Conservation (phyloP, 805 yeast genomes). For the Candida lessepsii region DNA sequence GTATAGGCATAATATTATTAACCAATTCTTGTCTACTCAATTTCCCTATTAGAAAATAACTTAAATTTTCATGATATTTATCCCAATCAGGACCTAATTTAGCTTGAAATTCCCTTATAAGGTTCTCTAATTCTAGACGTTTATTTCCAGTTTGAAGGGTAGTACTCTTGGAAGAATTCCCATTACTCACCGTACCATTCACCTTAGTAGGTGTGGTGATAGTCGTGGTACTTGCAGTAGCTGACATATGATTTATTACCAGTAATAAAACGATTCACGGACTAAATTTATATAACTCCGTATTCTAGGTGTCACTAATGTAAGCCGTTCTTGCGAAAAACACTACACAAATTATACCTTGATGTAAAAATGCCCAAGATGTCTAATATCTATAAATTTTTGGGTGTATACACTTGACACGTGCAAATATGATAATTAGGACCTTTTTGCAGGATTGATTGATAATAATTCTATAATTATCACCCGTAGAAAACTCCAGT, state of each 20-base stretch:
- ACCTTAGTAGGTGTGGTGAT: conserved; percentile 1
- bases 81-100: conserved; percentile 83
- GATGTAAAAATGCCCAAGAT: not conserved
- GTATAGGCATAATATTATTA: conserved; percentile 53
- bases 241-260: conserved; percentile 1
- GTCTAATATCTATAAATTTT: not conserved
- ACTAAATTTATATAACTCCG: no score
- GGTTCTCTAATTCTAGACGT: conserved; percentile 35
- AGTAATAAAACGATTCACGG: no score
- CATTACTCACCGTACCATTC: conserved; percentile 7
- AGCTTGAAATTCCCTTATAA: conserved; percentile 72
- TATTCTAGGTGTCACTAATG: no score
- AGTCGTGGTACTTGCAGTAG: conserved; percentile 2
- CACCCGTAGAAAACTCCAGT: not conserved
- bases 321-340: no score
- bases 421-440: not conserved
- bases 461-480: not conserved
- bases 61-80: conserved; percentile 73
- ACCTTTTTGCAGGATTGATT: not conserved
- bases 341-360: no score
- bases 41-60: conserved; percentile 75
- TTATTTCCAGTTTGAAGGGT: conserved; percentile 14
- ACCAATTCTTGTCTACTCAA: conserved; percentile 74
- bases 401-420: not conserved
- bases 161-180: not conserved